These are phyloP conservation scores for Aethionema arabicum DNA, from an alignment of 345 rosid species.

Conservation along the genomic window DNA sequence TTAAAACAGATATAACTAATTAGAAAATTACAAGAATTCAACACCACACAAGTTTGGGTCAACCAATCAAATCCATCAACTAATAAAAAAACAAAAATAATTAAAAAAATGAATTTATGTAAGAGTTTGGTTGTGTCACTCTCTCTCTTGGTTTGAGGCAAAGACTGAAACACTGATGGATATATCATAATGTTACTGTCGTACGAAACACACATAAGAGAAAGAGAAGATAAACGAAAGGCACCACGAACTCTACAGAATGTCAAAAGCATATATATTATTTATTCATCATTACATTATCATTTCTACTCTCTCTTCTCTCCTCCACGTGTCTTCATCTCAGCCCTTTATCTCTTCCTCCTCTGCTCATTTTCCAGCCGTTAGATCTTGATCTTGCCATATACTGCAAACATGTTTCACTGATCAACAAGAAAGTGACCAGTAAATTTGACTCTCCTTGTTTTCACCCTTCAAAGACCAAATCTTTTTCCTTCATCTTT, in stretches of 20 bases:
- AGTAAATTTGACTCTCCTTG: not conserved
- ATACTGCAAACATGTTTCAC: not conserved
- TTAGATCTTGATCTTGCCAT: not conserved
- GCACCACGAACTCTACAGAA: not conserved
- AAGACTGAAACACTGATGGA: not conserved
- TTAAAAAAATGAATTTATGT: too few relatives aligned
- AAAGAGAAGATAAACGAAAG: too few relatives aligned
- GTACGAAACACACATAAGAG: too few relatives aligned
- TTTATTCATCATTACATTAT: not conserved
- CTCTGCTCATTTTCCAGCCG: not conserved
- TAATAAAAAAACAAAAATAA: too few relatives aligned
- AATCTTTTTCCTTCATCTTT: not conserved
- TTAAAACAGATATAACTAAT: too few relatives aligned
- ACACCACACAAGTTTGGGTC: too few relatives aligned
- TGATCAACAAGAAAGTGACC: not conserved
- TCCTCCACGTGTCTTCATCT: not conserved
- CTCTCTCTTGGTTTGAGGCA: not conserved
- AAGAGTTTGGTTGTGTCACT: too few relatives aligned
- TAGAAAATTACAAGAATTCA: too few relatives aligned
- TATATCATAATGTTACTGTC: too few relatives aligned
- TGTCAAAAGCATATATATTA: not conserved
- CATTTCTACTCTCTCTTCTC: not conserved
- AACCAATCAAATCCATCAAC: too few relatives aligned
- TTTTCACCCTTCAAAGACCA: not conserved
- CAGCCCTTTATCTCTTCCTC: not conserved